Percentiles rank a stretch among this genome's conserved stretches.
Conservation (phyloP, 192 early-diverging fungal genomes). For the Podila minutissima region DNA sequence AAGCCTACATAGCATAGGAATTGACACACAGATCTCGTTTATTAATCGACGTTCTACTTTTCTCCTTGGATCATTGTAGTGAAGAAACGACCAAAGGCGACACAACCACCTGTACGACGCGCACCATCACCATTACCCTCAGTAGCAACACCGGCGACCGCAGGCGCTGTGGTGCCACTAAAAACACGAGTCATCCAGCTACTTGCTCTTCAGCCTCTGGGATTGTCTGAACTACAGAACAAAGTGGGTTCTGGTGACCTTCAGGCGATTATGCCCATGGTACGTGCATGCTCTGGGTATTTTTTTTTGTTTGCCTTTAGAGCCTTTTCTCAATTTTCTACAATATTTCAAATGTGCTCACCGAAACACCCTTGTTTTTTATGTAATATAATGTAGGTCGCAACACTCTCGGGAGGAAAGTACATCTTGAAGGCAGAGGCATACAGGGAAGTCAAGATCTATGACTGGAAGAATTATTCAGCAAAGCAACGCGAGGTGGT, state of each 20-base stretch:
- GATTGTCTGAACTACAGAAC: slow-evolving; percentile 10
- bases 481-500: slow-evolving; percentile 49
- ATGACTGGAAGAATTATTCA: slow-evolving; percentile 61
- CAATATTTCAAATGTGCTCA: neutral
- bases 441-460: slow-evolving; percentile 61
- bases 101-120: slow-evolving; percentile 23
- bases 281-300: slow-evolving; percentile 7
- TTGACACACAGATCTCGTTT: too few relatives aligned
- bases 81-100: slow-evolving; percentile 27
- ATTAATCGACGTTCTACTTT: neutral
- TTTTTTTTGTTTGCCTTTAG: neutral
- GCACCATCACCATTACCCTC: slow-evolving; percentile 30
- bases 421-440: slow-evolving; percentile 59
- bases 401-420: slow-evolving; percentile 14
- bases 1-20: too few relatives aligned
- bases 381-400: slow-evolving; percentile 16
- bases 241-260: slow-evolving; percentile 7
- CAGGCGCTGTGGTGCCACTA: slow-evolving; percentile 33
- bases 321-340: neutral
- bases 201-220: slow-evolving; percentile 20
- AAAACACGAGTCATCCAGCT: slow-evolving; percentile 40
- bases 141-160: slow-evolving; percentile 10
- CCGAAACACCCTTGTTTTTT: neutral
- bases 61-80: slow-evolving; percentile 8
- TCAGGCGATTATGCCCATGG: slow-evolving; percentile 18